These are phyloP conservation scores for Ogataea kodamae DNA, from an alignment of 805 yeast species.

Conservation along the genomic window DNA sequence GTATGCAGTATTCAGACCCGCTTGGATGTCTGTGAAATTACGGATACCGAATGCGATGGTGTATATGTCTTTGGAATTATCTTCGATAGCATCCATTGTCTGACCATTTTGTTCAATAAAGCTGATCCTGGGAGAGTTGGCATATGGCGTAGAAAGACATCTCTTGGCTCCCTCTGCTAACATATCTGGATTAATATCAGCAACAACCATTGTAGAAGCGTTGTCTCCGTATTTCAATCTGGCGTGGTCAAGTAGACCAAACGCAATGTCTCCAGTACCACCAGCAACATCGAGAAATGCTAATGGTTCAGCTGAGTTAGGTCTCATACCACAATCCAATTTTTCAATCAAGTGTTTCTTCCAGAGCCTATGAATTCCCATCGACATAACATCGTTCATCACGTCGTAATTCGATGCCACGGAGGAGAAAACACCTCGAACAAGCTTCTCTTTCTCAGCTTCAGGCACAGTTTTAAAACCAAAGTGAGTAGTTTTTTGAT, in stretches of 20 bases:
- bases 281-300: slow-evolving; percentile 96
- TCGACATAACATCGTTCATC: slow-evolving; percentile 97
- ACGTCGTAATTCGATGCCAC: slow-evolving; percentile 93
- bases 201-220: slow-evolving; percentile 78
- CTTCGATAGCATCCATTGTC: slow-evolving; percentile 74
- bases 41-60: slow-evolving; percentile 97
- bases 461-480: slow-evolving; percentile 82
- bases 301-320: slow-evolving; percentile 71
- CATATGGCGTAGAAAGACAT: slow-evolving; percentile 53
- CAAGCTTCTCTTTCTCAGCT: slow-evolving; percentile 77
- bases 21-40: slow-evolving; percentile 92
- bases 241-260: slow-evolving; percentile 91
- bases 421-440: slow-evolving; percentile 84
- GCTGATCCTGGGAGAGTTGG: slow-evolving; percentile 65
- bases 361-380: slow-evolving; percentile 95
- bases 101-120: slow-evolving; percentile 95
- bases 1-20: slow-evolving; percentile 92
- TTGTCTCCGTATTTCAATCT: slow-evolving; percentile 70
- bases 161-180: slow-evolving; percentile 86
- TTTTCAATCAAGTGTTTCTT: slow-evolving; percentile 83
- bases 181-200: slow-evolving; percentile 96
- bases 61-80: slow-evolving; percentile 88
- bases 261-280: slow-evolving; percentile 98
- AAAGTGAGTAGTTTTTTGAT: slow-evolving; percentile 74
- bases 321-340: slow-evolving; percentile 90